Percentiles rank a stretch among this genome's conserved stretches.
phyloP scores from a whole-genome alignment of 306 rosid species.

The Ceratonia siliqua region DNA sequence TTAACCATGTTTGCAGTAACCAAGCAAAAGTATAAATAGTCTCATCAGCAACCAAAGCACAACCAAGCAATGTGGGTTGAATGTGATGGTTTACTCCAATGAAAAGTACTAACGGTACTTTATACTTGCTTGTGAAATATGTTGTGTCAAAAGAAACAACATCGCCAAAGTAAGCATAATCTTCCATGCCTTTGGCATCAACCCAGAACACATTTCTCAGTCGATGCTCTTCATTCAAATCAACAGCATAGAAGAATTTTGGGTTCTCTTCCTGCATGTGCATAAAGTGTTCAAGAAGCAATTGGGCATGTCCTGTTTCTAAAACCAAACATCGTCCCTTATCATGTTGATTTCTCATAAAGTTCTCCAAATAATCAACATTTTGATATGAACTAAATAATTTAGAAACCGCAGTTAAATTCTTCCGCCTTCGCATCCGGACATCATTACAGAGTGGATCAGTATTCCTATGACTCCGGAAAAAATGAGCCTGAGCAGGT shows the following conservation, averaged over 20 bases:
- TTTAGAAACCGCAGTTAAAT: conserved; percentile 45
- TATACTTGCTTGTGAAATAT: conserved; percentile 55
- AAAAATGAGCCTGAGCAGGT: conserved; percentile 64
- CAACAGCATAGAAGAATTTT: conserved; percentile 60
- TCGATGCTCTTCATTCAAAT: conserved; percentile 65
- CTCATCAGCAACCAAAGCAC: conserved; percentile 63
- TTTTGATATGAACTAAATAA: conserved; percentile 55
- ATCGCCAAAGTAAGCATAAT: conserved; percentile 52
- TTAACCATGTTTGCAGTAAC: conserved; percentile 63
- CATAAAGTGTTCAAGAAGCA: conserved; percentile 63
- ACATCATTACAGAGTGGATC: conserved; percentile 51
- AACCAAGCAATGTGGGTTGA: conserved; percentile 61
- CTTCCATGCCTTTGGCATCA: conserved; percentile 65
- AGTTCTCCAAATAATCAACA: conserved; percentile 58
- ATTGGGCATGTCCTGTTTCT: conserved; percentile 58
- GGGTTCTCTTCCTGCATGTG: conserved; percentile 66
- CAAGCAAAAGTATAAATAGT: conserved; percentile 52
- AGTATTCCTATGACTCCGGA: conserved; percentile 60
- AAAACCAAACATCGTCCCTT: conserved; percentile 52
- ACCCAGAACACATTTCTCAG: conserved; percentile 70
- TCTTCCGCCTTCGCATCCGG: conserved; percentile 59
- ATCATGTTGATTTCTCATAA: conserved; percentile 49
- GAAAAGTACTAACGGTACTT: conserved; percentile 59
- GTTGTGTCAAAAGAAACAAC: conserved; percentile 67
- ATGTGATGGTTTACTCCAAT: conserved; percentile 61